Percentiles rank a stretch among this genome's conserved stretches.
These are phyloP conservation scores for Sporothrix globosa DNA, from an alignment of 2,329 filamentous ascomycete genomes.

Conservation along the genomic window DNA sequence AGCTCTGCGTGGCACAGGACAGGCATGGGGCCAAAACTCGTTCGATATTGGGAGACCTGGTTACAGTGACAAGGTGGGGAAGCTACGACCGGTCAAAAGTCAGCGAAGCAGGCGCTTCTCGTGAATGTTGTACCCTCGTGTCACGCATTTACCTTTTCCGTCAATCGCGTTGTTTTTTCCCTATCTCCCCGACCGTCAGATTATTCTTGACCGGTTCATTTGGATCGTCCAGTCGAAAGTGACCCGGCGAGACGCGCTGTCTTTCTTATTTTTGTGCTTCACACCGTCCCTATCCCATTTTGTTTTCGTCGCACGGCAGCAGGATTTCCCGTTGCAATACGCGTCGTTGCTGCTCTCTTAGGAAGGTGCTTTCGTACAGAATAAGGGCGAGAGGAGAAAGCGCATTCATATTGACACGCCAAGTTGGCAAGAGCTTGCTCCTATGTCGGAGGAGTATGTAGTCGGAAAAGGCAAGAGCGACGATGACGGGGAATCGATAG, in stretches of 20 bases:
- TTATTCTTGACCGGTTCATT: conserved; percentile 6
- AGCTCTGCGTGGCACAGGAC: neutral
- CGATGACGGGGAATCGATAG: neutral
- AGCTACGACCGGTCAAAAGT: neutral
- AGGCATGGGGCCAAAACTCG: neutral
- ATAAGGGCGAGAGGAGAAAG: neutral
- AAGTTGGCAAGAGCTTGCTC: neutral
- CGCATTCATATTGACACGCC: no score
- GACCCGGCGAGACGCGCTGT: neutral
- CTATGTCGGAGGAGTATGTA: neutral
- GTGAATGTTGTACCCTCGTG: neutral
- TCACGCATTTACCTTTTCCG: neutral
- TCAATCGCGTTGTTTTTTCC: no score
- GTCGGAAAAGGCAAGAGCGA: conserved; percentile 16
- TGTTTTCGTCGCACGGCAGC: neutral
- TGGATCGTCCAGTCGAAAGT: conserved; percentile 17
- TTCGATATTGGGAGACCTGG: conserved; percentile 7
- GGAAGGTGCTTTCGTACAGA: neutral
- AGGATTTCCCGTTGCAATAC: neutral
- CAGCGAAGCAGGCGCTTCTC: neutral
- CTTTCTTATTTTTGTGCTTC: neutral
- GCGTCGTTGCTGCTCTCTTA: neutral
- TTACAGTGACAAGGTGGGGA: conserved; percentile 1
- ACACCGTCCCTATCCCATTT: neutral
- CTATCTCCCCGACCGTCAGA: no score